Base-by-base conservation (phyloP, 2,329 filamentous ascomycete species). In the Graphilbum fragrans region DNA sequence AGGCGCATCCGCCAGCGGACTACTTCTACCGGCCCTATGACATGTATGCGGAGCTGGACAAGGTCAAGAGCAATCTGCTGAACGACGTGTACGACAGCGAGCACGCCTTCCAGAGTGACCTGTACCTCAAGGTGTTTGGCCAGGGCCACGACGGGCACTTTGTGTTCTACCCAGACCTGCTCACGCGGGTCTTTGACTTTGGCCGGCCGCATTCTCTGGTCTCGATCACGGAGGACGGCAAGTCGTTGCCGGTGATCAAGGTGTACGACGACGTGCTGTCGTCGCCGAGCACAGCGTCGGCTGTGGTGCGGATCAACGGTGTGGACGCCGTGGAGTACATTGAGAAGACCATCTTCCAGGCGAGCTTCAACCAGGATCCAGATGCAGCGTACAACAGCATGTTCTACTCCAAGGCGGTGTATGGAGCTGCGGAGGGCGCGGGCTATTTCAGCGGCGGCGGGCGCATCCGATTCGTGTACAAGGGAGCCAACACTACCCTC, bases 121-220 rank as follows among this genome's bases (percentile, higher is more conserved):
- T 65, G 16, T 65, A 64, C 47, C 43, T 52, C n/a, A 35, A 57
- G 46, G 55, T 65, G 34, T 61, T 61, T 37, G 58, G 57, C 2
- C 52, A 58, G 8, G 60, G 44, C 38, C 63, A 66, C 43, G 63
- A 66, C 39, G 63, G 63, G 7, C 63, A 66, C 50, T 59, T 64
- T 34, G 55, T 60, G 23, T 58, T 57, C 41, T 63, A 63, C 41
- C 59, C 62, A 3, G 63, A 66, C 44, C 55, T 62, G 31, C 40
- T 66, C 35, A 58, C 57, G 7, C 49, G 48, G 4, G 59, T 58
- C 6, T 55, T 66, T 33, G 54, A 61, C 40, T 65, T 55, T 53
- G 53, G 52, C 45, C 57, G 47, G 48, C 56, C 42, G 46, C 53
- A 41, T 45, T 57, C 64, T 53, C 46, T 80, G 52, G 55, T 63